Evolutionary conservation across 345 rosid genomes (phyloP).

Genomic region (Cardiospermum halicacabum): DNA sequence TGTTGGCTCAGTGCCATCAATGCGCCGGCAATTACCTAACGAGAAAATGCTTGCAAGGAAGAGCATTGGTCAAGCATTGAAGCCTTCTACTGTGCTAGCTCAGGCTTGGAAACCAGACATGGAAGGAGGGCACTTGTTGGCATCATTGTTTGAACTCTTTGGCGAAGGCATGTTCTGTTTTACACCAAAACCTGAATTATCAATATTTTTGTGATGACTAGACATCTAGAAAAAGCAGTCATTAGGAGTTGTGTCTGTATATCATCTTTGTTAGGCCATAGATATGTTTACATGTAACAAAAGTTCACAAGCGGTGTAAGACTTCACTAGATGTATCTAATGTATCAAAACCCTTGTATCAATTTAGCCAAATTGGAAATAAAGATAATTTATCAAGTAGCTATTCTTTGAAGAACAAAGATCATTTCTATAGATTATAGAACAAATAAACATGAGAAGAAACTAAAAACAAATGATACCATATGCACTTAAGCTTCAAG

Average conservation of each 20-base stretch:
- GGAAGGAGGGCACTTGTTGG: constrained; percentile 50
- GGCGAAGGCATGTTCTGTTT: constrained; percentile 69
- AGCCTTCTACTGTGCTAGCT: constrained; percentile 40
- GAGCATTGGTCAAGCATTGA: constrained; percentile 18
- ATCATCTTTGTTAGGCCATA: neutral
- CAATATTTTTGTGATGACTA: constrained; percentile 48
- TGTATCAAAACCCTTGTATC: neutral
- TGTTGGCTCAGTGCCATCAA: constrained; percentile 26
- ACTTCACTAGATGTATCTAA: too few relatives aligned
- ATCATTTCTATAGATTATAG: too few relatives aligned
- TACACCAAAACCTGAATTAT: constrained; percentile 58
- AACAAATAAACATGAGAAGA: neutral
- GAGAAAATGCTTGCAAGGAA: constrained; percentile 38
- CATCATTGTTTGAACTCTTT: constrained; percentile 53
- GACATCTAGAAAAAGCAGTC: neutral
- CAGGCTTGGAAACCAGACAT: constrained; percentile 65
- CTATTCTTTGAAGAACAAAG: too few relatives aligned
- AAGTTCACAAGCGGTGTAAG: neutral
- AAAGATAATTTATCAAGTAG: neutral
- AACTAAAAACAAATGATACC: constrained; percentile 3
- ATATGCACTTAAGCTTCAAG: constrained; percentile 20
- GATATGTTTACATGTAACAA: neutral
- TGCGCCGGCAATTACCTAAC: constrained; percentile 30
- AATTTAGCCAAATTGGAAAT: neutral
- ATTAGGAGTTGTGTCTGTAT: constrained; percentile 18